Evolutionary conservation across 192 early-diverging fungal species (phyloP).

Genomic region (Dispira simplex): DNA sequence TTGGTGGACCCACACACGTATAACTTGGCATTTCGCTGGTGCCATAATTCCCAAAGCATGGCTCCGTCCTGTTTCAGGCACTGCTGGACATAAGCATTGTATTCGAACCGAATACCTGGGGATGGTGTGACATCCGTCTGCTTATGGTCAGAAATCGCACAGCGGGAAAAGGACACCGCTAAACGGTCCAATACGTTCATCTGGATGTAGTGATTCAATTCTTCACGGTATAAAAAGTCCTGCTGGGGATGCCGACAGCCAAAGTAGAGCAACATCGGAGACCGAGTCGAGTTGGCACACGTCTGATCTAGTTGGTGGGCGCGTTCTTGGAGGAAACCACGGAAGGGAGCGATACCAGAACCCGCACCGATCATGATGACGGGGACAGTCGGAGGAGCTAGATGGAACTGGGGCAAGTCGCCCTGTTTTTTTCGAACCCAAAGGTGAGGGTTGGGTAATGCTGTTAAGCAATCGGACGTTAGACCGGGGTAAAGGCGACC

Average conservation of each 20-base stretch:
- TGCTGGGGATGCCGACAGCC: conserved; percentile 54
- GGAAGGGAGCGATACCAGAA: conserved; percentile 90
- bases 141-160: not conserved
- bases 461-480: not conserved
- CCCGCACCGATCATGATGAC: conserved; percentile 84
- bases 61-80: not conserved
- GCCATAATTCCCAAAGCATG: not conserved
- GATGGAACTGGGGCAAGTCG: not conserved
- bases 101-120: not conserved
- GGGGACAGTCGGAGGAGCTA: conserved; percentile 18
- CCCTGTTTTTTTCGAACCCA: not conserved
- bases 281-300: too few species aligned
- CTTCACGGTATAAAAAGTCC: conserved; percentile 54
- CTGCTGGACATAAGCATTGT: conserved; percentile 1
- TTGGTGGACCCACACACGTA: conserved; percentile 9
- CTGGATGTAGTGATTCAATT: conserved; percentile 31
- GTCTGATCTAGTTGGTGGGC: conserved; percentile 25
- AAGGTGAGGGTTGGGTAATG: not conserved
- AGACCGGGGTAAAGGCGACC: conserved; percentile 5
- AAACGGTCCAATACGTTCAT: conserved; percentile 37
- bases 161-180: conserved; percentile 3
- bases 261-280: conserved; percentile 57
- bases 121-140: not conserved
- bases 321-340: conserved; percentile 76
- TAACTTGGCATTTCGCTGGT: not conserved